phyloP scores from a whole-genome alignment of 176 grass and related monocot species.

The Cenchrus purpureus region DNA sequence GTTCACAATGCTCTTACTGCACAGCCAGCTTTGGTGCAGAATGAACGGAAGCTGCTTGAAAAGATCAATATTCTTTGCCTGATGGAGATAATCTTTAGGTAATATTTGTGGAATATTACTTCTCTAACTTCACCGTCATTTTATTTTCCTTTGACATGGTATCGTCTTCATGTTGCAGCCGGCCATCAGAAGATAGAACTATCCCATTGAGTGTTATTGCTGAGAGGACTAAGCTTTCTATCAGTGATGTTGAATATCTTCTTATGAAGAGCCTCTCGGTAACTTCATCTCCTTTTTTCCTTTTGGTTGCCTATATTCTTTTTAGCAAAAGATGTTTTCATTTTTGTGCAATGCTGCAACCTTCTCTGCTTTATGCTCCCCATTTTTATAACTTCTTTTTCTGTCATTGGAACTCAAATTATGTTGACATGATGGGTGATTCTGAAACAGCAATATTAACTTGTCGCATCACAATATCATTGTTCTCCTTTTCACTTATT shows the following conservation, averaged over 20 bases:
- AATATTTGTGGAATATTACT: constrained; percentile 30
- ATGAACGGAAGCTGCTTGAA: constrained; percentile 81
- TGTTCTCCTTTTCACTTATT: neutral
- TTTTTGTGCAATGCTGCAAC: neutral
- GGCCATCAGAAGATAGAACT: constrained; percentile 85
- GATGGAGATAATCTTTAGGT: constrained; percentile 99
- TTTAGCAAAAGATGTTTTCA: constrained; percentile 25
- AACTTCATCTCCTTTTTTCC: constrained; percentile 38
- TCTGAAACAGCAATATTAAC: neutral
- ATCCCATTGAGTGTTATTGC: constrained; percentile 82
- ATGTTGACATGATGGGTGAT: constrained; percentile 5
- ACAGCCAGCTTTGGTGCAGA: constrained; percentile 86
- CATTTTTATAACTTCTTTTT: neutral
- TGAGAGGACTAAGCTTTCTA: constrained; percentile 75
- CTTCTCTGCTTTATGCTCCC: neutral
- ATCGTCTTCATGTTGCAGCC: constrained; percentile 47
- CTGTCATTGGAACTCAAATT: neutral
- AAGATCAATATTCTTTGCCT: constrained; percentile 97
- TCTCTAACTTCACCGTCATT: constrained; percentile 18
- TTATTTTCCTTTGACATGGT: constrained; percentile 8
- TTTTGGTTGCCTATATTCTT: constrained; percentile 25
- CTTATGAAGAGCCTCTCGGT: constrained; percentile 99
- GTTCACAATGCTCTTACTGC: constrained; percentile 86
- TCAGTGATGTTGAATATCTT: constrained; percentile 80
- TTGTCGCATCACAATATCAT: neutral